phyloP scores from a whole-genome alignment of 2,329 filamentous ascomycete genomes.

The Bipolaris sorokiniana region DNA sequence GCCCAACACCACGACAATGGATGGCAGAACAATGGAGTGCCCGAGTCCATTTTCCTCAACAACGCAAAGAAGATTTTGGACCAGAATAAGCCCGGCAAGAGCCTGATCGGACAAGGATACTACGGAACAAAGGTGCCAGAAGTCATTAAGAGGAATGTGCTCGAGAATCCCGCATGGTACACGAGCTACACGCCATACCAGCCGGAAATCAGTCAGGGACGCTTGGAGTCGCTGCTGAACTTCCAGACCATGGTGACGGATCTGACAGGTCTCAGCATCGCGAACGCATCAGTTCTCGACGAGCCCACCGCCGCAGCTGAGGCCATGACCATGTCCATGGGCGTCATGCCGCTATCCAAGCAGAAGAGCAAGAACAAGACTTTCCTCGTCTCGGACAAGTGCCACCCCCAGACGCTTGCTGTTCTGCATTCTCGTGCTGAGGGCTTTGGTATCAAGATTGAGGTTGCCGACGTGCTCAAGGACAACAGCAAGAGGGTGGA shows the following conservation, averaged over 20 bases:
- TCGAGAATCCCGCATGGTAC: conserved; percentile 96
- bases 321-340: conserved; percentile 92
- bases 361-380: conserved; percentile 78
- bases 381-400: conserved; percentile 80
- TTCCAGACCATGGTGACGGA: conserved; percentile 94
- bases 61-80: conserved; percentile 61
- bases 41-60: conserved; percentile 66
- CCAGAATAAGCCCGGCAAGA: conserved; percentile 67
- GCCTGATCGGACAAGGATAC: conserved; percentile 87
- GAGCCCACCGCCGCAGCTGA: conserved; percentile 92
- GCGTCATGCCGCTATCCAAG: conserved; percentile 71
- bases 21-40: conserved; percentile 45
- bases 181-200: conserved; percentile 98
- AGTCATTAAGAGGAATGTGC: conserved; percentile 89
- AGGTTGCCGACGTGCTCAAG: conserved; percentile 73
- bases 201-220: conserved; percentile 94
- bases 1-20: conserved; percentile 51
- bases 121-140: conserved; percentile 84
- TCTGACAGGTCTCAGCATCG: conserved; percentile 82
- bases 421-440: conserved; percentile 85
- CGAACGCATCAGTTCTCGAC: conserved; percentile 89
- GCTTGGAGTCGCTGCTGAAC: conserved; percentile 89
- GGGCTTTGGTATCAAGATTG: conserved; percentile 86
- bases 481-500: conserved; percentile 70
- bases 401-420: conserved; percentile 84